A percentile compares a stretch with the other conserved stretches of the same genome.
phyloP scores from a whole-genome alignment of 2,329 filamentous ascomycete genomes.

The Alternaria brassicae region DNA sequence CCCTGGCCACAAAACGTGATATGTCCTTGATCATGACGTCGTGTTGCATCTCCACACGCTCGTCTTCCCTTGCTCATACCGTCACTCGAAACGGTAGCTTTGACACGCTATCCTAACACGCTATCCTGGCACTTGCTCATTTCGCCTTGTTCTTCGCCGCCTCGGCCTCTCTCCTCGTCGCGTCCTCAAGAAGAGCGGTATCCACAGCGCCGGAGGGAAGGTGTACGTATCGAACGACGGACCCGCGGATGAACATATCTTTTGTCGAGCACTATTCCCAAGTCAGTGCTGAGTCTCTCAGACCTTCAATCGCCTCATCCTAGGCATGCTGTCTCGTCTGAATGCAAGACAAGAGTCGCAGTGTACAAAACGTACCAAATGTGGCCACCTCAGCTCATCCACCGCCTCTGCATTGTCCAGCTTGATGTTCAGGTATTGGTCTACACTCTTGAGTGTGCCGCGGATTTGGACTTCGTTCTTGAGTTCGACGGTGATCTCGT shows the following conservation, averaged over 20 bases:
- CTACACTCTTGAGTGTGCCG: constrained; percentile 93
- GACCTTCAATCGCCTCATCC: neutral
- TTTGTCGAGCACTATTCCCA: constrained; percentile 74
- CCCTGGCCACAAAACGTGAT: neutral
- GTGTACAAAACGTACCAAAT: constrained; percentile 67
- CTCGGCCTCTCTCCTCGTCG: constrained; percentile 59
- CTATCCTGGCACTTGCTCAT: constrained; percentile 19
- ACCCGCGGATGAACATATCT: constrained; percentile 94
- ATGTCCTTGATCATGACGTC: neutral
- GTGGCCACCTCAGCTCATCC: constrained; percentile 93
- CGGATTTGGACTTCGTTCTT: constrained; percentile 99
- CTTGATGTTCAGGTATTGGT: constrained; percentile 99
- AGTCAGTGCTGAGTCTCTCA: neutral
- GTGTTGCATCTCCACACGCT: neutral
- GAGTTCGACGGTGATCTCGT: constrained; percentile 96
- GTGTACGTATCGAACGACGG: constrained; percentile 91
- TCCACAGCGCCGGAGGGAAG: constrained; percentile 83
- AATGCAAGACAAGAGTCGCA: neutral
- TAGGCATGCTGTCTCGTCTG: neutral
- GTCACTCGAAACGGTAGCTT: neutral
- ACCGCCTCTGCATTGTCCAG: constrained; percentile 93
- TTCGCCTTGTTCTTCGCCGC: constrained; percentile 49
- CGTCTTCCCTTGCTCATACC: neutral
- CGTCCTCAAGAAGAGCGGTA: constrained; percentile 86
- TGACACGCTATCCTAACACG: neutral